These are phyloP conservation scores for Rubroboletus satanas DNA, from an alignment of 768 basidiomycete genomes.

Conservation along the genomic window DNA sequence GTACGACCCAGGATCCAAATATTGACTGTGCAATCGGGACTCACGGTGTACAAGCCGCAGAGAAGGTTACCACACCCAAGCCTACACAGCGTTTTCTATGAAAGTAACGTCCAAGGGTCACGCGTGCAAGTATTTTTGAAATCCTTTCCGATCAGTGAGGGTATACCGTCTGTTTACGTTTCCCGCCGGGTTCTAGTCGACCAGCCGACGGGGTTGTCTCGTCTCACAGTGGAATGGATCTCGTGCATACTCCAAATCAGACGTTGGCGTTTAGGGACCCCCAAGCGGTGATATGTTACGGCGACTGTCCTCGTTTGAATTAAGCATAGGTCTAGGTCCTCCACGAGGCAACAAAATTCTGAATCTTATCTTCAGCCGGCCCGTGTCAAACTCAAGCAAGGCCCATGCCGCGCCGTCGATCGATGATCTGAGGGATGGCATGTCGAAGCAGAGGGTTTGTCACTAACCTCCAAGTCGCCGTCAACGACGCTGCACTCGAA, in stretches of 20 bases:
- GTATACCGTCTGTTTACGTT: conserved; percentile 9
- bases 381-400: not conserved
- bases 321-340: not conserved
- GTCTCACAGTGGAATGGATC: conserved; percentile 15
- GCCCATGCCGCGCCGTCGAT: not conserved
- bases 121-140: not conserved
- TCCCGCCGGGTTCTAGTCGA: not conserved
- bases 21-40: not conserved
- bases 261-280: not conserved
- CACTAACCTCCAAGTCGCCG: not conserved
- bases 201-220: not conserved
- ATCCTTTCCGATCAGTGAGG: conserved; percentile 5
- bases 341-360: not conserved
- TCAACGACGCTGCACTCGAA: not conserved
- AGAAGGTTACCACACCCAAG: too few relatives aligned
- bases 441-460: not conserved
- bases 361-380: not conserved
- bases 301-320: not conserved
- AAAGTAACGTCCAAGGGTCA: not conserved
- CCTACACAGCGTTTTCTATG: not conserved
- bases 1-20: not conserved
- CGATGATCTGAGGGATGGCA: not conserved
- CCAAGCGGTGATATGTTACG: not conserved
- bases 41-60: not conserved
- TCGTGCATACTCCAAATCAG: not conserved